These are phyloP conservation scores for Sclerotinia trifoliorum DNA, from an alignment of 2,329 filamentous ascomycete species.

Conservation along the genomic window DNA sequence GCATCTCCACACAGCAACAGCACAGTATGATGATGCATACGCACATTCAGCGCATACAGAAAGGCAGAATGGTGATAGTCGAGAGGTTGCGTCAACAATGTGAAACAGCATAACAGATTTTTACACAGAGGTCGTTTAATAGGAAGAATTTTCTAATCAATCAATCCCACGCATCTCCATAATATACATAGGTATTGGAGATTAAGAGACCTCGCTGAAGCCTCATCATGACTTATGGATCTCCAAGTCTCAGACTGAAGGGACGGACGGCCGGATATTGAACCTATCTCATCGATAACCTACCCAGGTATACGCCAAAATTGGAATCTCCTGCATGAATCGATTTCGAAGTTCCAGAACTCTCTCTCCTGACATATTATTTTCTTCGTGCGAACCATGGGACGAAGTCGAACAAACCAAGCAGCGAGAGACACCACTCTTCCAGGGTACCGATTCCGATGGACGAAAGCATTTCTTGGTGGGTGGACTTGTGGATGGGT, in stretches of 20 bases:
- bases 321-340: slow-evolving; percentile 40
- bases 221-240: slow-evolving; percentile 15
- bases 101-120: slow-evolving; percentile 19
- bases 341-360: slow-evolving; percentile 27
- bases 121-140: slow-evolving; percentile 1
- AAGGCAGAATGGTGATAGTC: slow-evolving; percentile 13
- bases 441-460: slow-evolving; percentile 7
- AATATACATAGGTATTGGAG: slow-evolving; percentile 12
- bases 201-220: slow-evolving; percentile 19
- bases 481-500: slow-evolving; percentile 6
- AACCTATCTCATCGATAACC: slow-evolving; percentile 27
- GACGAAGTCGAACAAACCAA: slow-evolving; percentile 27
- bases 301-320: slow-evolving; percentile 31
- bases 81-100: slow-evolving; percentile 14
- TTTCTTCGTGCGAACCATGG: slow-evolving; percentile 28
- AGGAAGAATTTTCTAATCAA: neutral
- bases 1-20: slow-evolving; percentile 12
- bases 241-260: slow-evolving; percentile 15
- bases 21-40: slow-evolving; percentile 20
- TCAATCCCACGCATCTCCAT: slow-evolving; percentile 19
- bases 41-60: slow-evolving; percentile 24
- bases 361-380: slow-evolving; percentile 27
- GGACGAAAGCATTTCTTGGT: slow-evolving; percentile 4
- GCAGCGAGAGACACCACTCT: slow-evolving; percentile 22
- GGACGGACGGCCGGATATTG: slow-evolving; percentile 31